Conservation (phyloP, 176 grass and related monocot species). For the Stipa capillata region DNA sequence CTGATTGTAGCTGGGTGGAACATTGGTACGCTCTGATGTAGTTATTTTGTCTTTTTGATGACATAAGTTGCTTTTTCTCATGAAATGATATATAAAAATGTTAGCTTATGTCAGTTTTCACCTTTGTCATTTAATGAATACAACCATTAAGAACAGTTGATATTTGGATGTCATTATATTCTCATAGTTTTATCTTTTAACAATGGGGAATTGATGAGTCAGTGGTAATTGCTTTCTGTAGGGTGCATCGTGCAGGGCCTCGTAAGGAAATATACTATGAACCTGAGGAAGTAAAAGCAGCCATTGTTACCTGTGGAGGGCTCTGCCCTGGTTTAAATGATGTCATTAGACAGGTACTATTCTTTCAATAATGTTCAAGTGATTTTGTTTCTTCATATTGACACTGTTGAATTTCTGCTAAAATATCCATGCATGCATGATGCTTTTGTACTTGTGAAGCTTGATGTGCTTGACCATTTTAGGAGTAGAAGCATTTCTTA, state of each 20-base stretch:
- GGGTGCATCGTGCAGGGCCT: constrained; percentile 91
- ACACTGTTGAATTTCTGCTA: too few relatives aligned
- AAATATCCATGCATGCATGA: not conserved
- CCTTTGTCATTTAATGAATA: not conserved
- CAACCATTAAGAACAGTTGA: not conserved
- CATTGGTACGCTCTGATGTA: constrained; percentile 62
- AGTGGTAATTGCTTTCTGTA: constrained; percentile 32
- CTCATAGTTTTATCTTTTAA: not conserved
- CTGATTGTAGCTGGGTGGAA: constrained; percentile 94
- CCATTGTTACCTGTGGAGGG: constrained; percentile 94
- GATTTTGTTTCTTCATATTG: too few relatives aligned
- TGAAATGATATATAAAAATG: not conserved
- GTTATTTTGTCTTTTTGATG: constrained; percentile 14
- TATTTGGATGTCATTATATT: not conserved
- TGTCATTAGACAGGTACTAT: constrained; percentile 85
- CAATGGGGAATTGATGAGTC: not conserved
- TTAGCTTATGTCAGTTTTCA: constrained; percentile 3
- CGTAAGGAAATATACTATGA: constrained; percentile 93
- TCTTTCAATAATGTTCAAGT: too few relatives aligned
- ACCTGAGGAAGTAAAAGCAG: constrained; percentile 91
- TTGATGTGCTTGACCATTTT: not conserved
- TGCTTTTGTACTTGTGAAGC: not conserved
- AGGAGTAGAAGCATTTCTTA: not conserved
- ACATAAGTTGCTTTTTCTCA: not conserved
- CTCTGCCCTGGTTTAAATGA: constrained; percentile 97